phyloP scores from a whole-genome alignment of 805 yeast species.

The Cyberlindnera veronae region DNA sequence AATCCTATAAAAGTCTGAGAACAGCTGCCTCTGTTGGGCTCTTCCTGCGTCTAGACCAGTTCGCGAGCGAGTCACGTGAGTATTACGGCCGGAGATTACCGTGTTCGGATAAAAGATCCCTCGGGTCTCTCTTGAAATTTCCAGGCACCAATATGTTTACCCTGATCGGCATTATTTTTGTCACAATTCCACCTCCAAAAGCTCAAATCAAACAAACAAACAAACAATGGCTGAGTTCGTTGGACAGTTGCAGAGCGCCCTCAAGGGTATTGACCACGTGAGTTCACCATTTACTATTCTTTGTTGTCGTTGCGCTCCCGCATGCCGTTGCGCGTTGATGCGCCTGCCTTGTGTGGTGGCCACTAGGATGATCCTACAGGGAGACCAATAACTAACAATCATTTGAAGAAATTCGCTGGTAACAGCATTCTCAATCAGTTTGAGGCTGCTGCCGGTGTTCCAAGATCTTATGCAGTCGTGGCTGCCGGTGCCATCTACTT shows the following conservation, averaged over 20 bases:
- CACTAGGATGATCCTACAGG: too few relatives aligned
- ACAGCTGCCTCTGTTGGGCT: too few relatives aligned
- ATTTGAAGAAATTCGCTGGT: slow-evolving; percentile 18
- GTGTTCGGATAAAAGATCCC: too few relatives aligned
- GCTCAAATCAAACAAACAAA: background rate
- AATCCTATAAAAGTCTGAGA: too few relatives aligned
- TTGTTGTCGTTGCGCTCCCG: background rate
- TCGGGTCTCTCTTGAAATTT: too few relatives aligned
- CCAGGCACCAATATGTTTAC: too few relatives aligned
- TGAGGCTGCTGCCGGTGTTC: slow-evolving; percentile 38
- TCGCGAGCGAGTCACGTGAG: too few relatives aligned
- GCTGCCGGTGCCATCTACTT: slow-evolving; percentile 66
- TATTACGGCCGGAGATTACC: too few relatives aligned
- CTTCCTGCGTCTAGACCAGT: too few relatives aligned
- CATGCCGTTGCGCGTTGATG: background rate
- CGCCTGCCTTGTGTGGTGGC: too few relatives aligned
- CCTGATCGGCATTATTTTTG: background rate
- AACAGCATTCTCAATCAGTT: slow-evolving; percentile 25
- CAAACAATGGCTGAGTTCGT: slow-evolving; percentile 40
- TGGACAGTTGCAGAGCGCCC: slow-evolving; percentile 43
- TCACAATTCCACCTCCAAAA: too few relatives aligned
- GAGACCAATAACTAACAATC: slow-evolving; percentile 7
- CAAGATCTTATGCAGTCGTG: slow-evolving; percentile 81
- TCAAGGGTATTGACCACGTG: slow-evolving; percentile 46
- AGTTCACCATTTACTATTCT: slow-evolving; percentile 27